Percentiles rank a stretch among this genome's conserved stretches.
These are phyloP conservation scores for Rubia peregrina DNA, from an alignment of 305 asterid genomes.

Conservation along the genomic window DNA sequence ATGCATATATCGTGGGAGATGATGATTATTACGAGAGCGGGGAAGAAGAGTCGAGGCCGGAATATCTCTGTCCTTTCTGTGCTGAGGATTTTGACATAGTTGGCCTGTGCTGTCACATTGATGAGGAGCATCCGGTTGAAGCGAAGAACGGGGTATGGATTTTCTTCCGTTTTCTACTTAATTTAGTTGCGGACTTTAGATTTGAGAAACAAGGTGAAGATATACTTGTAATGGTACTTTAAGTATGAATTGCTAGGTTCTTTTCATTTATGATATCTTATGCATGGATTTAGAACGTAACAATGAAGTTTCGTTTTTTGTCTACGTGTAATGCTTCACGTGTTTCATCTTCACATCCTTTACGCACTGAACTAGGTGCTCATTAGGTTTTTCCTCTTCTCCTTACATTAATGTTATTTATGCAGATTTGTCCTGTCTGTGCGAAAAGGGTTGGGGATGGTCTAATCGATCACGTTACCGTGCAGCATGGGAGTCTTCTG, in stretches of 20 bases:
- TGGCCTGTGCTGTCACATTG: constrained; percentile 87
- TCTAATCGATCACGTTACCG: constrained; percentile 70
- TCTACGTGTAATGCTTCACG: background rate
- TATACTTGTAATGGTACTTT: background rate
- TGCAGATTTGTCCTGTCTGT: constrained; percentile 87
- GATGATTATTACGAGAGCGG: constrained; percentile 35
- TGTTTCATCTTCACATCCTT: background rate
- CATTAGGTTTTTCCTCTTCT: background rate
- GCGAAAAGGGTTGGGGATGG: constrained; percentile 60
- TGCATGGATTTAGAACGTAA: background rate
- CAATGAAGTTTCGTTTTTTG: background rate
- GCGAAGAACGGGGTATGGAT: constrained; percentile 67
- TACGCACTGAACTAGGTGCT: too few relatives aligned
- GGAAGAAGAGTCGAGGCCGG: constrained; percentile 56
- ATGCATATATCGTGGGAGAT: constrained; percentile 43
- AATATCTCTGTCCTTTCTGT: constrained; percentile 79
- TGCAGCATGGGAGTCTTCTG: constrained; percentile 72
- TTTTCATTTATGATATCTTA: background rate
- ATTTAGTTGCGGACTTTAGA: background rate
- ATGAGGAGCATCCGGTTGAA: constrained; percentile 72
- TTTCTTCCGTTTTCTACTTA: background rate
- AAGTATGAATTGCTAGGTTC: background rate
- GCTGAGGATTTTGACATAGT: constrained; percentile 76
- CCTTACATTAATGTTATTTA: constrained; percentile 2
- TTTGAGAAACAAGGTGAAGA: background rate